Evolutionary conservation across 805 yeast species (phyloP), one percentile per base, ranked within the genome.

Genomic region (Cyberlindnera saturnus): DNA sequence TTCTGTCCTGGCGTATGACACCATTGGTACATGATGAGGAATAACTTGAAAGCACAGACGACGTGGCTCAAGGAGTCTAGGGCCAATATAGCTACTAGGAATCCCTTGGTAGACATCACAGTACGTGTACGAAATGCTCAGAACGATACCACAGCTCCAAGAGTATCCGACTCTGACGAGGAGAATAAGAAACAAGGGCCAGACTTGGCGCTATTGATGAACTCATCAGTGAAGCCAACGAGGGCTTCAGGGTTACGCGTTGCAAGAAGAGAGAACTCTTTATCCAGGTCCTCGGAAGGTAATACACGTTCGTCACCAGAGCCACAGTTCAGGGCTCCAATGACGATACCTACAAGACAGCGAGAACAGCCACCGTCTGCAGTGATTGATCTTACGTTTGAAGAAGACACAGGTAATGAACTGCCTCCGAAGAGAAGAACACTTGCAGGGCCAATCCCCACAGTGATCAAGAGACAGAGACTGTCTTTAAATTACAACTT

Each of bases 381-480:
- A 13, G 48, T 59, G 7, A 56, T 55, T 14, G 64, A 60, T 38
- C 37, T 57, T 13, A 58, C 61, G 7, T 54, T 51, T 40, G 63
- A 58, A 16, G 61, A 53, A 8, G 47, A 51, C 4, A 35, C 36
- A 2, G 34, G 9, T 8, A 13, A 15, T 20, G 15, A 39, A 13
- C 16, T 15, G 16, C n/a, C 38, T 1, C 15, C 34, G 4, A 45
- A 41, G 36, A 43, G 42, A 35, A 36, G 48, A 39, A 23, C 40
- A 16, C 37, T 31, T 4, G 30, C 34, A 1, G 6, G 10, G 3
- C 34, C 35, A 4, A 15, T 19, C 1, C 20, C 37, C 8, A 19
- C 45, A 5, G n/a, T 32, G 1, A 15, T 38, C 3, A 48, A 48
- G 36, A 41, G 35, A 36, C 48, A 43, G 38, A 50, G 39, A 17